Conservation (phyloP, 768 basidiomycete genomes). For the Boletus eberwhitei region DNA sequence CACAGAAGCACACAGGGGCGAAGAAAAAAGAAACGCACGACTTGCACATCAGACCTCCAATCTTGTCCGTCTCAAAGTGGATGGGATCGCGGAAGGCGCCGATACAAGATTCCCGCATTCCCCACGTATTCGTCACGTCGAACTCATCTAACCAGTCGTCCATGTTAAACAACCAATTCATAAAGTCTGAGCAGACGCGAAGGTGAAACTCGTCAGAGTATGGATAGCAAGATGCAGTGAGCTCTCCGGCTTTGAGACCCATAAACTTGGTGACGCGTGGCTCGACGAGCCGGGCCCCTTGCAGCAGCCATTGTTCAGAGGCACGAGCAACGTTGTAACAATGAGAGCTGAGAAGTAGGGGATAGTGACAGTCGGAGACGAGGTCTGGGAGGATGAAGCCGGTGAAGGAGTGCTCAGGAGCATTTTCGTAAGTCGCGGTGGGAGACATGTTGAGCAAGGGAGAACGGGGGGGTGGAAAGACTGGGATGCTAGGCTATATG, state of each 20-base stretch:
- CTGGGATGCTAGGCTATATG: constrained; percentile 11
- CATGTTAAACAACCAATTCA: constrained; percentile 45
- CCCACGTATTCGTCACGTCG: constrained; percentile 29
- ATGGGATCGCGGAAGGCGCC: constrained; percentile 29
- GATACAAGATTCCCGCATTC: constrained; percentile 31
- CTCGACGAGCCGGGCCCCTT: constrained; percentile 27
- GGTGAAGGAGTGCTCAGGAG: constrained; percentile 4
- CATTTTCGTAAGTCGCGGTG: constrained; percentile 19
- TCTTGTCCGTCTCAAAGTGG: constrained; percentile 26
- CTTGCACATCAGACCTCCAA: constrained; percentile 31
- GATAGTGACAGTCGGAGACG: constrained; percentile 38
- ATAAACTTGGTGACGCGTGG: constrained; percentile 40
- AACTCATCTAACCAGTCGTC: constrained; percentile 43
- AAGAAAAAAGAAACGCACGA: constrained; percentile 26
- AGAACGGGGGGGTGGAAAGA: not conserved
- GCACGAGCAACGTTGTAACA: constrained; percentile 35
- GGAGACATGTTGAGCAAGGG: constrained; percentile 22
- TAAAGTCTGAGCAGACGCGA: constrained; percentile 64
- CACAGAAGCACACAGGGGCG: not conserved
- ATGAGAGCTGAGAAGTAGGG: constrained; percentile 33
- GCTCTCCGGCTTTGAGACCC: constrained; percentile 62
- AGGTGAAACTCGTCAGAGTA: constrained; percentile 53
- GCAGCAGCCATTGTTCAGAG: constrained; percentile 37
- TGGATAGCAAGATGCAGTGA: constrained; percentile 64
- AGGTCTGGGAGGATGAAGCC: constrained; percentile 42